Conservation (phyloP, 2,329 filamentous ascomycete genomes). For the Ascochyta pisi region DNA sequence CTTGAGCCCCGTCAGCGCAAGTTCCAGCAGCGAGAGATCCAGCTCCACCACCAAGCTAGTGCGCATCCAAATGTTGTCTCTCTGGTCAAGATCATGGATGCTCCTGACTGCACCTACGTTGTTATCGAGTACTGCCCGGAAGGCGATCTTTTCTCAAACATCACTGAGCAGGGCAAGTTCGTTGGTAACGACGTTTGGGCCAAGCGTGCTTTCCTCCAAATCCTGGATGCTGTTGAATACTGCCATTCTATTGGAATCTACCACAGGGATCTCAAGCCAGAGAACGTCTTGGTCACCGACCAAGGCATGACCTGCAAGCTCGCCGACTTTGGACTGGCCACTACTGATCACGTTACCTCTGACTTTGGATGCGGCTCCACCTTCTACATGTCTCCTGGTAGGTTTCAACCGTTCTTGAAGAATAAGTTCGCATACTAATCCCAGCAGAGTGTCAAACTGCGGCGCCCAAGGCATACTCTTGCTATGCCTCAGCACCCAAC, state of each 20-base stretch:
- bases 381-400: constrained; percentile 99
- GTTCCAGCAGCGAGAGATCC: constrained; percentile 93
- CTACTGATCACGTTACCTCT: constrained; percentile 79
- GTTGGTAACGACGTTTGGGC: constrained; percentile 89
- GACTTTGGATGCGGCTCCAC: constrained; percentile 98
- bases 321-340: constrained; percentile 96
- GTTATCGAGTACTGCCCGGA: constrained; percentile 97
- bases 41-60: constrained; percentile 87
- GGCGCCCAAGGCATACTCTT: constrained; percentile 71
- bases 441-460: constrained; percentile 85
- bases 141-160: constrained; percentile 95
- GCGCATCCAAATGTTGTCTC: constrained; percentile 93
- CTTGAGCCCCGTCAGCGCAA: constrained; percentile 85
- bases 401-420: constrained; percentile 46
- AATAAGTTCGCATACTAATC: constrained; percentile 32
- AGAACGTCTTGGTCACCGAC: constrained; percentile 94
- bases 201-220: constrained; percentile 89
- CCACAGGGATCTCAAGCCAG: constrained; percentile 96
- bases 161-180: constrained; percentile 93
- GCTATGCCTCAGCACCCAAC: constrained; percentile 91
- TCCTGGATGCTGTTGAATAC: constrained; percentile 93
- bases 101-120: constrained; percentile 90
- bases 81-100: constrained; percentile 91
- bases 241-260: constrained; percentile 95
- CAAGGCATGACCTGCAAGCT: constrained; percentile 90